Conservation (phyloP, 176 grass and related monocot genomes). For the Zoysia japonica region DNA sequence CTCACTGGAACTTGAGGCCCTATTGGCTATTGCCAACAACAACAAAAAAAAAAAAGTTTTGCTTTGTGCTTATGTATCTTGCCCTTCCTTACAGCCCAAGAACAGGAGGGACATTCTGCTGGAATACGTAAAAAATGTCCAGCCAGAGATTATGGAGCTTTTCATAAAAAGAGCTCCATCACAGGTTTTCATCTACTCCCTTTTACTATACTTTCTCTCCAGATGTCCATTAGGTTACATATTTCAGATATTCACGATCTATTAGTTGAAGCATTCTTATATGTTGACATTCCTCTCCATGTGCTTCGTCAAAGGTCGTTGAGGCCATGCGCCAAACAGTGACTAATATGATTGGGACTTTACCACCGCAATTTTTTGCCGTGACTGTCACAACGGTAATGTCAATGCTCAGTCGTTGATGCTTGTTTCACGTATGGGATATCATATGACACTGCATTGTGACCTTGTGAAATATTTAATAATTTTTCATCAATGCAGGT, state of each 20-base stretch:
- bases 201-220: not conserved
- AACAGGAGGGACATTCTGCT: slow-evolving; percentile 85
- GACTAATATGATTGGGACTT: slow-evolving; percentile 93
- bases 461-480: no score
- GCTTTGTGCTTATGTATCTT: not conserved
- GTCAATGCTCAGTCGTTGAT: not conserved
- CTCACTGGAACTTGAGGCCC: not conserved
- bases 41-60: not conserved
- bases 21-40: slow-evolving; percentile 1
- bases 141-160: slow-evolving; percentile 94
- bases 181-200: slow-evolving; percentile 53
- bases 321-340: slow-evolving; percentile 97
- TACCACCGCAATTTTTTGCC: slow-evolving; percentile 88
- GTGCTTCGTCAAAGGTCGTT: slow-evolving; percentile 57
- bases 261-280: not conserved
- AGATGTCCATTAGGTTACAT: not conserved
- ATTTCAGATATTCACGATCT: not conserved
- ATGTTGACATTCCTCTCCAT: not conserved
- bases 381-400: slow-evolving; percentile 93
- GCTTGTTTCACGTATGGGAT: not conserved
- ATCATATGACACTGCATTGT: not conserved
- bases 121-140: slow-evolving; percentile 84
- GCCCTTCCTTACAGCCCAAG: slow-evolving; percentile 52
- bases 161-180: slow-evolving; percentile 83
- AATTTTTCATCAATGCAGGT: no score